Percentiles rank a stretch among this genome's conserved stretches.
These are phyloP conservation scores for Coemansia sp. DNA, from an alignment of 192 early-diverging fungal genomes.

Conservation along the genomic window DNA sequence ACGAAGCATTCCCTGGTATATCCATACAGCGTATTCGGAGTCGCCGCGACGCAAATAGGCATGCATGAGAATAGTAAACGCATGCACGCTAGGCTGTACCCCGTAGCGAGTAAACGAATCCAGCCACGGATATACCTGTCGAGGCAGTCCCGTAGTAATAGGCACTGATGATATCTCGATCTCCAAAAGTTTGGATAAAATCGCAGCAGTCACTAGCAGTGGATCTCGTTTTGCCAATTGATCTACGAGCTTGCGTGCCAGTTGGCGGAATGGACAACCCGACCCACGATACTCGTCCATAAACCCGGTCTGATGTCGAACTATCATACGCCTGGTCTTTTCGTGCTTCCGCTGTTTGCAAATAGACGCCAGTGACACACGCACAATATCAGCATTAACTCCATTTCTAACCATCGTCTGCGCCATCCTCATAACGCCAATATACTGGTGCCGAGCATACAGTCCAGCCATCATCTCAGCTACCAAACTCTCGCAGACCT, in stretches of 20 bases:
- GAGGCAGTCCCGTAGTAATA: conserved; percentile 1
- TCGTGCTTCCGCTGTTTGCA: conserved; percentile 13
- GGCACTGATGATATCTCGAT: conserved; percentile 16
- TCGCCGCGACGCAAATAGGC: conserved; percentile 22
- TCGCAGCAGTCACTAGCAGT: conserved; percentile 5
- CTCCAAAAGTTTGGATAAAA: conserved; percentile 30
- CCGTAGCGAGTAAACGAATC: conserved; percentile 1
- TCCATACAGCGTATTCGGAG: conserved; percentile 11
- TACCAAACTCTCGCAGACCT: neutral
- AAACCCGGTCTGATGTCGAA: neutral
- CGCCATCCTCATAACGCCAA: conserved; percentile 2
- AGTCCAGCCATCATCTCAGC: neutral
- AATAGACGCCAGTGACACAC: conserved; percentile 13
- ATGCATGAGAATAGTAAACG: conserved; percentile 22
- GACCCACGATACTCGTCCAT: neutral
- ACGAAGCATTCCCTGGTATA: conserved; percentile 18
- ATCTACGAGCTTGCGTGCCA: conserved; percentile 19
- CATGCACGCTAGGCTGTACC: conserved; percentile 13
- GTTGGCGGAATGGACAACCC: neutral
- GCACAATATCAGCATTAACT: conserved; percentile 6
- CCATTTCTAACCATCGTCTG: neutral
- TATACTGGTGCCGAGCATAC: neutral
- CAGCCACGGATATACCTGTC: conserved; percentile 20
- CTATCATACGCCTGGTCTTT: neutral
- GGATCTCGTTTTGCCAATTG: conserved; percentile 6